Evolutionary conservation across 2,329 filamentous ascomycete species (phyloP).

Genomic region (Trichoderma endophyticum): DNA sequence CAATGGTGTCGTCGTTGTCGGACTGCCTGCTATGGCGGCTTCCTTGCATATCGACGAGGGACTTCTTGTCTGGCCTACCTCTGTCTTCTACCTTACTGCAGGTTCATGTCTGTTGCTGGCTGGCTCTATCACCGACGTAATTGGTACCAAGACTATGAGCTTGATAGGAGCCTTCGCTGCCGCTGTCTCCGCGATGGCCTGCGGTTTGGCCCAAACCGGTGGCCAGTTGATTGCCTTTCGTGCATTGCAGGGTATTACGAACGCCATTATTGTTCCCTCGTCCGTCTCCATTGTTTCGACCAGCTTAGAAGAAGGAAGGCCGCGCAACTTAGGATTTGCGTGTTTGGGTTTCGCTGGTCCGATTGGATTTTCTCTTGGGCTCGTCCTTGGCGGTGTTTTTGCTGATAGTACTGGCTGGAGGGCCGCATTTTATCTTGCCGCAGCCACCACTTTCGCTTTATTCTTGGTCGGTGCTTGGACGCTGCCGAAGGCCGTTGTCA

Average conservation of each 20-base stretch:
- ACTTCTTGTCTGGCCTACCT: slow-evolving; percentile 41
- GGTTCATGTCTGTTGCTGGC: slow-evolving; percentile 38
- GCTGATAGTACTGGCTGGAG: slow-evolving; percentile 48
- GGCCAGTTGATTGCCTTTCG: slow-evolving; percentile 38
- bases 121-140: slow-evolving; percentile 38
- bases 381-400: slow-evolving; percentile 49
- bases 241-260: slow-evolving; percentile 39
- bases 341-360: slow-evolving; percentile 46
- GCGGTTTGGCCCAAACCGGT: slow-evolving; percentile 30
- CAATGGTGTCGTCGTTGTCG: slow-evolving; percentile 33
- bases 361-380: slow-evolving; percentile 48
- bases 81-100: slow-evolving; percentile 35
- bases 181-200: slow-evolving; percentile 32
- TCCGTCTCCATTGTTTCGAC: slow-evolving; percentile 36
- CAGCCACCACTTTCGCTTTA: slow-evolving; percentile 34
- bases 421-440: slow-evolving; percentile 43
- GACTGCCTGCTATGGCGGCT: slow-evolving; percentile 39
- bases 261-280: slow-evolving; percentile 36
- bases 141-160: slow-evolving; percentile 34
- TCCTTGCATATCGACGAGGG: slow-evolving; percentile 33
- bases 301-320: slow-evolving; percentile 30
- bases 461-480: slow-evolving; percentile 36
- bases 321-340: slow-evolving; percentile 41
- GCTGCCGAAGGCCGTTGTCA: slow-evolving; percentile 30
- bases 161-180: slow-evolving; percentile 33